Evolutionary conservation across 2,329 filamentous ascomycete genomes (phyloP).

Genomic region (Rugonectria rugulosa): DNA sequence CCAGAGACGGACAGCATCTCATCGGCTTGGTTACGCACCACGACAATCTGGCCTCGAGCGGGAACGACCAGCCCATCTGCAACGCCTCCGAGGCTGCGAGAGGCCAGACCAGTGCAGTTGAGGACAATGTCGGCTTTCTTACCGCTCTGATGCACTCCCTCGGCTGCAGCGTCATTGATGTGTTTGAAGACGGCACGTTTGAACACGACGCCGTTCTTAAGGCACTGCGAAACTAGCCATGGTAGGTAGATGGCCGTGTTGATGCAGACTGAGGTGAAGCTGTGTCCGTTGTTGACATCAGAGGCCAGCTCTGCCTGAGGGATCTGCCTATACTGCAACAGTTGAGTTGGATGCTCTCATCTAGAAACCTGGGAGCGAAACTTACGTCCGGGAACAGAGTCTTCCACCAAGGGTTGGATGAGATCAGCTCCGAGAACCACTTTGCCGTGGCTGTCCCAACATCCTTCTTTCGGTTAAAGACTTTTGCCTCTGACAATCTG

Average conservation of each 20-base stretch:
- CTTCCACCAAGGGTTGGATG: constrained; percentile 19
- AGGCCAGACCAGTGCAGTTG: constrained; percentile 83
- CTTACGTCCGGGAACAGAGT: constrained; percentile 15
- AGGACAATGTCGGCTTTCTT: constrained; percentile 72
- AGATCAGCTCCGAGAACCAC: constrained; percentile 21
- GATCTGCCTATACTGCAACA: constrained; percentile 6
- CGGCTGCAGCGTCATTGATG: constrained; percentile 68
- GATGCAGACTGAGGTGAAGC: constrained; percentile 85
- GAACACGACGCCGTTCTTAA: constrained; percentile 74
- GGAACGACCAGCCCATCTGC: constrained; percentile 76
- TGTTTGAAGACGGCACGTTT: constrained; percentile 70
- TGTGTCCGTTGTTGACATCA: constrained; percentile 10
- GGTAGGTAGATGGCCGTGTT: constrained; percentile 87
- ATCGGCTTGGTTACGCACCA: constrained; percentile 79
- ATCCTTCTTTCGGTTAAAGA: constrained; percentile 20
- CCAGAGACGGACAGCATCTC: constrained; percentile 75
- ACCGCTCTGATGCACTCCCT: constrained; percentile 55
- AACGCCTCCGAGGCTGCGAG: constrained; percentile 80
- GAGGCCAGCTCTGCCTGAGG: constrained; percentile 7
- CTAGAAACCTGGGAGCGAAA: neutral
- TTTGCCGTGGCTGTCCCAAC: constrained; percentile 13
- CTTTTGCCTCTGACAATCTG: constrained; percentile 7
- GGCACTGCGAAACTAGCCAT: constrained; percentile 82
- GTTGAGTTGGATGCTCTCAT: neutral
- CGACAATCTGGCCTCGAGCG: constrained; percentile 80